These are phyloP conservation scores for Hylodesmum podocarpum DNA, from an alignment of 306 rosid species.

Conservation along the genomic window DNA sequence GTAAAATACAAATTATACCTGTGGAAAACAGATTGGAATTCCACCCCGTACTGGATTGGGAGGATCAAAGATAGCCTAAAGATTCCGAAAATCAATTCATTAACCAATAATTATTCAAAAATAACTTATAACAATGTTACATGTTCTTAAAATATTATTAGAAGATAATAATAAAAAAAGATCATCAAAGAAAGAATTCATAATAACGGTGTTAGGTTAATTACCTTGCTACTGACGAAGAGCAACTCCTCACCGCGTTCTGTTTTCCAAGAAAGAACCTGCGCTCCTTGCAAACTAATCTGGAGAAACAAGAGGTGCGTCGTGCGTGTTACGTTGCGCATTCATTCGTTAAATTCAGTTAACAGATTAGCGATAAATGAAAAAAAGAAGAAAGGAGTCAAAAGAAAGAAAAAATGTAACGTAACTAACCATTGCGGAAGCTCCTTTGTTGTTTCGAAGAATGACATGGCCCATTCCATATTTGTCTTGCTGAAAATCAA, in stretches of 20 bases:
- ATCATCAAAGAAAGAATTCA: too few relatives aligned
- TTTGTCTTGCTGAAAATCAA: slow-evolving; percentile 52
- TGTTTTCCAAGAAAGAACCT: slow-evolving; percentile 85
- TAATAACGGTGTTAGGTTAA: too few relatives aligned
- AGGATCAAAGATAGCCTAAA: slow-evolving; percentile 74
- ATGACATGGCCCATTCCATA: slow-evolving; percentile 57
- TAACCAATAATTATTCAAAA: neutral
- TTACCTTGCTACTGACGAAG: slow-evolving; percentile 74
- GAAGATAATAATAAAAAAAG: too few relatives aligned
- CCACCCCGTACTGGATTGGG: slow-evolving; percentile 91
- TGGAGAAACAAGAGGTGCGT: slow-evolving; percentile 36
- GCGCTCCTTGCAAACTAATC: slow-evolving; percentile 92
- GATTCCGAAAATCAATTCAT: neutral
- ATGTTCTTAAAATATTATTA: too few relatives aligned
- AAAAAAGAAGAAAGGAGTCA: neutral
- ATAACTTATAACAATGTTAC: neutral
- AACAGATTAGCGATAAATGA: neutral
- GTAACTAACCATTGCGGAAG: slow-evolving; percentile 56
- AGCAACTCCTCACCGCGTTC: slow-evolving; percentile 74
- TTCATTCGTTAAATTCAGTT: too few relatives aligned
- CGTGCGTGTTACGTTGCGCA: too few relatives aligned
- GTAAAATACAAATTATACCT: slow-evolving; percentile 40
- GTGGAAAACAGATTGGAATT: slow-evolving; percentile 92
- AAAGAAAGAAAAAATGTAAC: neutral
- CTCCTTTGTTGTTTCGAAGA: slow-evolving; percentile 68